Base-by-base conservation (phyloP, 148 eudicot genomes). In the Pharnaceum exiguum region DNA sequence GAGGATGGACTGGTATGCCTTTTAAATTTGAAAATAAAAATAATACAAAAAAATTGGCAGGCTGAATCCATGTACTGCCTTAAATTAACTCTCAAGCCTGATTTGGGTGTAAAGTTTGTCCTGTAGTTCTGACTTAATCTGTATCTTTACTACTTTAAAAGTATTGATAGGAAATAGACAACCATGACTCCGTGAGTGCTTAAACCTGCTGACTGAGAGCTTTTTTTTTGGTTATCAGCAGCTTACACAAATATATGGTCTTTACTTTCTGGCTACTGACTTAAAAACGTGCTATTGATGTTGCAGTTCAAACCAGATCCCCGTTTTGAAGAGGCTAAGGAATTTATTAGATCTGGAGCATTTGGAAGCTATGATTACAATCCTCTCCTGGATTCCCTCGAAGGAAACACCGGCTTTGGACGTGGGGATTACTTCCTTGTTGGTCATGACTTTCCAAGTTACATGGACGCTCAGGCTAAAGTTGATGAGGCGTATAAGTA, bases 401-500 rank as follows among this genome's bases (percentile, higher is more conserved):
- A 93, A 72, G 99, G 99, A 7, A 67, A 88, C 59, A 68, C 96
- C 19, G 99, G 99, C 25, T 93, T 55, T 66, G 96, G 96, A 9
- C 87, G 96, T 57, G 96, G 95, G 25, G 99, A 94, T 67, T 94
- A 83, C 66, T 94, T 89, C 62, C 85, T 94, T 15, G 96, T 94
- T 65, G 99, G 99, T 57, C 77, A 83, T 36, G 99, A 94, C 75
- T 94, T 89, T 59, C 87, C 99, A 27, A 70, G 85, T 58, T 94
- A 94, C 81, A 71, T 94, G 79, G 99, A 94, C 55, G 84, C 86
- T 31, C 99, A 94, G 62, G 83, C 75, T 65, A 83, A 69, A 76
- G 96, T 93, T 49, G 99, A 93, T 53, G 82, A 85, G 73, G 99
- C 96, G 66, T 93, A 93, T 82, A 89, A 93, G 96, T 93, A 93